Base-by-base conservation (phyloP, 176 grass and related monocot species). In the Elaeis guineensis region DNA sequence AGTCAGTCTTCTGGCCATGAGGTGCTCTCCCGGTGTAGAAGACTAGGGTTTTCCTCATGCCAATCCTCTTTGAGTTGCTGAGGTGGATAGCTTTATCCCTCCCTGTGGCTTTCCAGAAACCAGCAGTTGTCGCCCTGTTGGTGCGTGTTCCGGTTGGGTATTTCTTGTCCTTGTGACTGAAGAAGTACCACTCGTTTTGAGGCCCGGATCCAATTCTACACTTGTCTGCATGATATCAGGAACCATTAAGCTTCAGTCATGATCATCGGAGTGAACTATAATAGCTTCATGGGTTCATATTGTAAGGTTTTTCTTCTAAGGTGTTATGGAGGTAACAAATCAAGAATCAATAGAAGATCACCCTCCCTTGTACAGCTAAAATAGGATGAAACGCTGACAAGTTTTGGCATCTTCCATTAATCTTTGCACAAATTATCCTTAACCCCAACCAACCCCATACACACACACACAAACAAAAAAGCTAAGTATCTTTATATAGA, bases 11-110 rank as follows among this genome's bases (percentile, higher is more conserved):
- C 72, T 60, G 56, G 50, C 89, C 85, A 21, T 89, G 84, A 17
- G 89, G 89, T 1, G 89, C 89, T 69, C 89, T 80, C 17, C 89
- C 89, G 19, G 76, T 89, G 81, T 95, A 95, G 78, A 95, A 95
- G 56, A 95, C 89, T 51, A 95, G 64, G 58, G 89, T 95, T 78
- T 95, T 95, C 54, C 89, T 79, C 65, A 89, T 73, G 17, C 89
- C 89, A 16, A 95, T 95, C 65, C 72, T 79, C 55, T 30, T 70
- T 5, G 65, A 74, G 55, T 65, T 69, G 35, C 51, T 65, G 52
- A 64, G 64, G 55, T 78, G 78, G 61, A 89, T 73, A 18, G 49
- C 79, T 50, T 91, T 91, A 72, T 91, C 87, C 6, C 87, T 23
- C 12, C 87, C 87, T 0, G 87, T 91, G 0, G 87, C 87, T 69